Percentiles rank a stretch among this genome's conserved stretches.
phyloP scores from a whole-genome alignment of 495 filamentous ascomycete species.

The Aspergillus mulundensis region DNA sequence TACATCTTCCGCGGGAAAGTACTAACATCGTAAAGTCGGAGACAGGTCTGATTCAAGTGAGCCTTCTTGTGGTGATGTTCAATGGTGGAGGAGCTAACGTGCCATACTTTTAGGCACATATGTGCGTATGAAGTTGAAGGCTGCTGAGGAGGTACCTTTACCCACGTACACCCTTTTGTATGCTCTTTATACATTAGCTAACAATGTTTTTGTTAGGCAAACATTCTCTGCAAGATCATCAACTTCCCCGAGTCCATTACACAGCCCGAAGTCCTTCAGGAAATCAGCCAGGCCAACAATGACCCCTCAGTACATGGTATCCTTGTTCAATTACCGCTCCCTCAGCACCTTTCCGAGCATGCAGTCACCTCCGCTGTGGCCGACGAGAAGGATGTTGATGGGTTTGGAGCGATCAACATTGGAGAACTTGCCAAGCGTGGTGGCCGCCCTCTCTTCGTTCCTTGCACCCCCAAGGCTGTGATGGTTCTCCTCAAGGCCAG shows the following conservation, averaged over 20 bases:
- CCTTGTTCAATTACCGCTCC: constrained; percentile 88
- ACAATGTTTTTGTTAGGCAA: constrained; percentile 54
- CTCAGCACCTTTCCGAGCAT: constrained; percentile 84
- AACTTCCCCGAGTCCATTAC: constrained; percentile 77
- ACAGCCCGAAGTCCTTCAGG: constrained; percentile 79
- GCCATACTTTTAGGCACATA: constrained; percentile 68
- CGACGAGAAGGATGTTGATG: constrained; percentile 96
- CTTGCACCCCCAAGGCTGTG: constrained; percentile 94
- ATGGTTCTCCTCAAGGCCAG: constrained; percentile 86
- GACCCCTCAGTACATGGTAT: constrained; percentile 86
- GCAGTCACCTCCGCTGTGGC: constrained; percentile 83
- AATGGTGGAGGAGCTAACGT: constrained; percentile 18
- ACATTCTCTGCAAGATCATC: constrained; percentile 80
- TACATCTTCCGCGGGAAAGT: constrained; percentile 3
- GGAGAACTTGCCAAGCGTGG: constrained; percentile 94
- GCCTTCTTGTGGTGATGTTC: constrained; percentile 25
- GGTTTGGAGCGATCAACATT: constrained; percentile 89
- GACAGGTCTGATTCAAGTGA: constrained; percentile 88
- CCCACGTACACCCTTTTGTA: background rate
- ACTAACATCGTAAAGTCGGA: constrained; percentile 54
- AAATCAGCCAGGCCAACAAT: constrained; percentile 78
- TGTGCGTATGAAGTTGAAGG: constrained; percentile 99
- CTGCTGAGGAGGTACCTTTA: constrained; percentile 74
- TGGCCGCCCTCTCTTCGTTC: constrained; percentile 78
- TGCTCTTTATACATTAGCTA: constrained; percentile 4